Conservation (phyloP, 2,329 filamentous ascomycete species). For the Colletotrichum eleusines region DNA sequence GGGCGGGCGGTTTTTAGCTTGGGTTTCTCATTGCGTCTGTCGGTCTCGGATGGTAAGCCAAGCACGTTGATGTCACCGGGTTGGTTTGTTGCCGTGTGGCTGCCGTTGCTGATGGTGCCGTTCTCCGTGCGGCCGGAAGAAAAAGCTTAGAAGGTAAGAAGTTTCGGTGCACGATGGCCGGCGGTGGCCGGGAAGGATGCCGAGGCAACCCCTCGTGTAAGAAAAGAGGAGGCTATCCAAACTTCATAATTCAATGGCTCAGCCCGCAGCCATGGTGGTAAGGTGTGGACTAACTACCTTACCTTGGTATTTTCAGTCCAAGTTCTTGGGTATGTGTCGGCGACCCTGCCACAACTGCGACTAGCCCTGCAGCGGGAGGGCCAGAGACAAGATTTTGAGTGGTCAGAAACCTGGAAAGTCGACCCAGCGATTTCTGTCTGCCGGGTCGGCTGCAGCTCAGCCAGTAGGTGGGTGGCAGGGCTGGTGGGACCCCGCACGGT, state of each 20-base stretch:
- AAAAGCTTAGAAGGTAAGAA: not conserved
- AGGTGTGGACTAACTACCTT: not conserved
- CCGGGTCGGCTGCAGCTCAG: constrained; percentile 35
- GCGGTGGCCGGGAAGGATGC: constrained; percentile 15
- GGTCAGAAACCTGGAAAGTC: constrained; percentile 34
- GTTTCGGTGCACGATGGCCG: constrained; percentile 15
- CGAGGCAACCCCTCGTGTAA: not conserved
- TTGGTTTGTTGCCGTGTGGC: constrained; percentile 16
- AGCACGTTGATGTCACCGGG: constrained; percentile 36
- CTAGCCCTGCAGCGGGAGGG: constrained; percentile 31
- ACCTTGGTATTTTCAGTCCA: not conserved
- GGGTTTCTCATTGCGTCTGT: not conserved
- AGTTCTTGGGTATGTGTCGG: not conserved
- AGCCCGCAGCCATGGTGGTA: not conserved
- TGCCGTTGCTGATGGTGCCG: constrained; percentile 24
- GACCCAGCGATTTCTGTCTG: constrained; percentile 21
- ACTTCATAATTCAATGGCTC: constrained; percentile 15
- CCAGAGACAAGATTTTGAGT: constrained; percentile 21
- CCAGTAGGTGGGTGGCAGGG: constrained; percentile 27
- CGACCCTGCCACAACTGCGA: constrained; percentile 23
- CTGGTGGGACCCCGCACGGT: constrained; percentile 19
- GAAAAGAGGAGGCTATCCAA: constrained; percentile 2
- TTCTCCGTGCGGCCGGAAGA: constrained; percentile 15
- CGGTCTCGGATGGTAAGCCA: constrained; percentile 12
- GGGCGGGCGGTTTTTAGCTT: constrained; percentile 1